A percentile compares a stretch with the other conserved stretches of the same genome.
These are phyloP conservation scores for Climacium dendroides DNA, from an alignment of 225 moss, liverwort and hornwort genomes.

Conservation along the genomic window DNA sequence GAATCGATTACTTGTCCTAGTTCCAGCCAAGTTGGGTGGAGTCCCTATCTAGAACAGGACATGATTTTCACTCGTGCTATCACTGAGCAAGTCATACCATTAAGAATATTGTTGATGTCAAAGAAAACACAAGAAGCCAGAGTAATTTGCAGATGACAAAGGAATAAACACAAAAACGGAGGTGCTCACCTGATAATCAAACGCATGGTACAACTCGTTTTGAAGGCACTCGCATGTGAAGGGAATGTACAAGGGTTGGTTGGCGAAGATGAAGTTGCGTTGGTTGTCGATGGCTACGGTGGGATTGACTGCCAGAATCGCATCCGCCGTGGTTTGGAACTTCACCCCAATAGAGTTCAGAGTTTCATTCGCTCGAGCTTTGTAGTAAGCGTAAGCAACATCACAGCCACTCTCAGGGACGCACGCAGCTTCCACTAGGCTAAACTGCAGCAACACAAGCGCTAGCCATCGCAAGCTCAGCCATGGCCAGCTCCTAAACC, in stretches of 20 bases:
- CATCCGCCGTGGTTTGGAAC: slow-evolving; percentile 9
- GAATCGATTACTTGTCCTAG: background rate
- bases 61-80: background rate
- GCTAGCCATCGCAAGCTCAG: background rate
- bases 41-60: background rate
- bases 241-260: slow-evolving; percentile 20
- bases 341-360: slow-evolving; percentile 15
- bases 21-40: background rate
- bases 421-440: background rate
- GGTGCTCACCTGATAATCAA: slow-evolving; percentile 17
- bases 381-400: slow-evolving; percentile 21
- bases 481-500: background rate
- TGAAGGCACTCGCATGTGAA: slow-evolving; percentile 31
- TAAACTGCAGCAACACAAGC: background rate
- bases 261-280: background rate
- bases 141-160: background rate
- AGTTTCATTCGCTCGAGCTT: slow-evolving; percentile 5
- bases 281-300: background rate
- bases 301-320: slow-evolving; percentile 17
- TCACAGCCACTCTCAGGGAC: slow-evolving; percentile 14
- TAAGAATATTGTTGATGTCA: background rate
- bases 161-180: background rate
- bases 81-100: background rate
- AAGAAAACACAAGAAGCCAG: background rate
- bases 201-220: slow-evolving; percentile 4